Evolutionary conservation across 2,329 filamentous ascomycete species (phyloP), one percentile per base, ranked within the genome.

Genomic region (Seiridium cupressi): DNA sequence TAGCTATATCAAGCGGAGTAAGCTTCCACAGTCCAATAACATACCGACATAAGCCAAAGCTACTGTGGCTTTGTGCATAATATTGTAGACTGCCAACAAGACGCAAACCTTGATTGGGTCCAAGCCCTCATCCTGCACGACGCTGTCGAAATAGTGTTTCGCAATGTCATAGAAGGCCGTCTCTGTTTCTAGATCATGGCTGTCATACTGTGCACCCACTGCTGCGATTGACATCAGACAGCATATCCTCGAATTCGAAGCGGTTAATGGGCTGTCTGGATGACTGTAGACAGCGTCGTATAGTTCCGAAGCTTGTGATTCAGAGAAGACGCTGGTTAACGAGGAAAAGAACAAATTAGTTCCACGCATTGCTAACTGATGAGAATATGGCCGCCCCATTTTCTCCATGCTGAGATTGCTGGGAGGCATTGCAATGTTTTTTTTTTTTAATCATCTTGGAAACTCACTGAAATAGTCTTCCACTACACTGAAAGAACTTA

Each of bases 21-120:
- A 11, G 35, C 5, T 35, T 13, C 4, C 36, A 26, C 10, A 13
- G 13, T 8, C n/a, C 11, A 18, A 26, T 11, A 26, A 51, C 67
- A 51, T 40, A 71, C 69, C 70, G n/a, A 70, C 61, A 61, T 70
- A 72, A 2, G 66, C 65, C n/a, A 72, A 60, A 2, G 70, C 67
- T 11, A 69, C 65, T 0, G 66, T 69, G 3, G 69, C 64, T 36
- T 70, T 71, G 55, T 62, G 63, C 64, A 73, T 62, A 5, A 73
- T 60, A 56, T 73, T 73, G 61, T 67, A 72, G 64, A 73, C 62
- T 36, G 70, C 67, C 32, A 73, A 62, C 46, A 74, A 51, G 0
- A 66, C 64, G 9, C 69, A 70, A 3, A 74, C 62, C 51, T 71
- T 70, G 60, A 72, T 68, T 3, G 70, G 69, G 2, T 69, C 66